A percentile compares a stretch with the other conserved stretches of the same genome.
Evolutionary conservation across 2,329 filamentous ascomycete genomes (phyloP).

Genomic region (Capronia epimyces): DNA sequence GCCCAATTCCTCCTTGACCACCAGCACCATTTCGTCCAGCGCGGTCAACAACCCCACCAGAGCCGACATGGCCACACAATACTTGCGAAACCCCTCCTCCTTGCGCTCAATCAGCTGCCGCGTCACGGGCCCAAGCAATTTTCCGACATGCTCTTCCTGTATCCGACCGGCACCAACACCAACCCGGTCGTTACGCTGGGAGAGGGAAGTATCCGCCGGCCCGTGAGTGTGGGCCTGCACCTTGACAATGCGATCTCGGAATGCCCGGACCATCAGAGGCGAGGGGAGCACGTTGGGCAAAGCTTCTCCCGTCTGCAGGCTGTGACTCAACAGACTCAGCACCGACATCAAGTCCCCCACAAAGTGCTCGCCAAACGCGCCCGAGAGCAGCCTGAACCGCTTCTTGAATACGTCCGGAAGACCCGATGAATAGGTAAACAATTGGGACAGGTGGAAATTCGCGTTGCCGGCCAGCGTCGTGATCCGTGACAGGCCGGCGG

Average conservation of each 20-base stretch:
- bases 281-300: constrained; percentile 46
- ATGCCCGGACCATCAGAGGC: constrained; percentile 41
- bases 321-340: constrained; percentile 44
- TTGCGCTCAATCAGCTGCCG: constrained; percentile 24
- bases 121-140: not conserved
- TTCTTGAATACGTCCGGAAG: constrained; percentile 39
- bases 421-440: not conserved
- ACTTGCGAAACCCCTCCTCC: constrained; percentile 43
- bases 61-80: constrained; percentile 44
- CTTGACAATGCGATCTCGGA: too few species aligned
- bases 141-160: too few species aligned
- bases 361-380: constrained; percentile 41
- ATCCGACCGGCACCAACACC: too few species aligned
- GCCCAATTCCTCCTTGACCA: constrained; percentile 43
- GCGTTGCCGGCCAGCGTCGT: constrained; percentile 28
- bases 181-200: too few species aligned
- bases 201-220: too few species aligned
- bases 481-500: constrained; percentile 32
- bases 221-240: too few species aligned
- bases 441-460: constrained; percentile 24
- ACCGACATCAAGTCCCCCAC: constrained; percentile 51
- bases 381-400: constrained; percentile 37
- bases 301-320: constrained; percentile 45
- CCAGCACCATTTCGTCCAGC: constrained; percentile 44
- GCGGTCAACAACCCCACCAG: constrained; percentile 43